A percentile compares a stretch with the other conserved stretches of the same genome.
phyloP scores from a whole-genome alignment of 768 basidiomycete genomes.

The Dictyophora rubrovolvata region DNA sequence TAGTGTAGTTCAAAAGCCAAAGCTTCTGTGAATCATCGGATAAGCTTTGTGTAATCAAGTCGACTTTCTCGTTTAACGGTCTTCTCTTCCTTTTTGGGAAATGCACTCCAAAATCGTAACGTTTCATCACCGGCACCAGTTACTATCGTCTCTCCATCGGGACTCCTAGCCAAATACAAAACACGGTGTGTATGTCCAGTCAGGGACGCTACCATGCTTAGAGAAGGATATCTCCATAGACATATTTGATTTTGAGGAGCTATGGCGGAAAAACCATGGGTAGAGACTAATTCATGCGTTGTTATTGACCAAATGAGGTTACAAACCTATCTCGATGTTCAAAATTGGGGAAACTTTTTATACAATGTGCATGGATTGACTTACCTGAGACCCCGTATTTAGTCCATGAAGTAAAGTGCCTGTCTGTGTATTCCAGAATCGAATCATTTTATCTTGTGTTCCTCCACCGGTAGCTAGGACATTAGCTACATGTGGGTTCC shows the following conservation, averaged over 20 bases:
- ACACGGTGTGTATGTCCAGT: slow-evolving; percentile 94
- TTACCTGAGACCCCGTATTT: slow-evolving; percentile 93
- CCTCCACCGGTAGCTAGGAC: slow-evolving; percentile 92
- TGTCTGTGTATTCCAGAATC: slow-evolving; percentile 91
- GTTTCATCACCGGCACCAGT: slow-evolving; percentile 98
- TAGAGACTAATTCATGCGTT: slow-evolving; percentile 95
- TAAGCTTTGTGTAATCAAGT: slow-evolving; percentile 37
- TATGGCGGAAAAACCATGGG: slow-evolving; percentile 91
- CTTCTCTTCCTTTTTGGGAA: slow-evolving; percentile 56
- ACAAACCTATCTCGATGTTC: slow-evolving; percentile 57
- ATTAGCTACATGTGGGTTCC: slow-evolving; percentile 92
- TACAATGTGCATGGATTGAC: slow-evolving; percentile 15
- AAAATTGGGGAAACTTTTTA: background rate
- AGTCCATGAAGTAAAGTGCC: slow-evolving; percentile 79
- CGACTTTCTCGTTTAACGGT: slow-evolving; percentile 23
- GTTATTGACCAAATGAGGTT: slow-evolving; percentile 95
- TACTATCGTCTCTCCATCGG: slow-evolving; percentile 95
- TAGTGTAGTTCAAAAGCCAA: too few species aligned
- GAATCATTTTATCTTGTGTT: slow-evolving; percentile 96
- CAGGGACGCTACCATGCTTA: slow-evolving; percentile 90
- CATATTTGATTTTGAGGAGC: slow-evolving; percentile 94
- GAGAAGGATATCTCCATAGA: slow-evolving; percentile 88
- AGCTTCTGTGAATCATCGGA: slow-evolving; percentile 13
- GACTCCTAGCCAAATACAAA: slow-evolving; percentile 93
- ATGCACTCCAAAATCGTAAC: slow-evolving; percentile 94